phyloP scores from a whole-genome alignment of 345 rosid genomes.

The Trapa incisa region DNA sequence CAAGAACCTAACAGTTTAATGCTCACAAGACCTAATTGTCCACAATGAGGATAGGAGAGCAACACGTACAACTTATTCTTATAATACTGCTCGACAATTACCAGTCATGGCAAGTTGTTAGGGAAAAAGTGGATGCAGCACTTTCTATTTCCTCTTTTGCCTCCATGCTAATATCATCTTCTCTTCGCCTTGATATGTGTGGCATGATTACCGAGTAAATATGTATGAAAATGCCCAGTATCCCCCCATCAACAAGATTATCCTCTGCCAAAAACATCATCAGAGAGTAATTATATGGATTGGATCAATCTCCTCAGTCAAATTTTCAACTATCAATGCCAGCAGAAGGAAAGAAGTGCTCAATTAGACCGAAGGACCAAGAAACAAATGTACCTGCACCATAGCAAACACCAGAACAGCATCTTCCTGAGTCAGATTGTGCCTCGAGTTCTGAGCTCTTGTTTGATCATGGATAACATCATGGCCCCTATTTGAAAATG shows the following conservation, averaged over 20 bases:
- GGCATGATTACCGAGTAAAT: slow-evolving; percentile 11
- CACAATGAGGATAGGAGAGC: neutral
- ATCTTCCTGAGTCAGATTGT: neutral
- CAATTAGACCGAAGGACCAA: neutral
- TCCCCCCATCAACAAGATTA: neutral
- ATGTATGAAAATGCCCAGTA: neutral
- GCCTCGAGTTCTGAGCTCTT: neutral
- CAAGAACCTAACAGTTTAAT: neutral
- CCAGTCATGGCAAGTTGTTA: neutral
- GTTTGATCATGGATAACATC: too few species aligned
- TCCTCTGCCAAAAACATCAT: neutral
- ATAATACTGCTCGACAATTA: neutral
- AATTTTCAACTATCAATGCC: neutral
- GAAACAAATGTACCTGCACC: neutral
- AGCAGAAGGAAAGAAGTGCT: slow-evolving; percentile 1
- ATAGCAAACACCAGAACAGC: neutral
- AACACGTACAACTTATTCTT: neutral
- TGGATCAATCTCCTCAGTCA: neutral
- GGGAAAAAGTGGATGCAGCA: neutral
- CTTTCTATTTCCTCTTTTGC: slow-evolving; percentile 12
- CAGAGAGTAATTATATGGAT: neutral
- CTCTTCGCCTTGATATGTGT: slow-evolving; percentile 7
- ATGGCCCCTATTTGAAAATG: too few species aligned
- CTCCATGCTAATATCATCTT: slow-evolving; percentile 17
- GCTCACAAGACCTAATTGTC: too few species aligned